Percentiles rank a stretch among this genome's conserved stretches.
Evolutionary conservation across 345 rosid species (phyloP).

Genomic region (Anastatica hierochuntica): DNA sequence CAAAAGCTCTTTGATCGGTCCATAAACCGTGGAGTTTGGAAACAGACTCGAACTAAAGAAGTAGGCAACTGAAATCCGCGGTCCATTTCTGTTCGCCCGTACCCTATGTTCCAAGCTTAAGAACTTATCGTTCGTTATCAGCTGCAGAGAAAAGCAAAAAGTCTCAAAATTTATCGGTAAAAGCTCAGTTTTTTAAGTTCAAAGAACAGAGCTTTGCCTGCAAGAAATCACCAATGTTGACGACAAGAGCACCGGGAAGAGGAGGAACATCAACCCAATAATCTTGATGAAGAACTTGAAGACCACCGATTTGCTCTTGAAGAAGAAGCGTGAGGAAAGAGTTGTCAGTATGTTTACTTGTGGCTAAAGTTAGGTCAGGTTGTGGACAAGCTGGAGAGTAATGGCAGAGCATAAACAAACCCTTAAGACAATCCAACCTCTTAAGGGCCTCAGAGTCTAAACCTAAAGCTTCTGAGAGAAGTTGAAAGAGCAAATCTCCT

Average conservation of each 20-base stretch:
- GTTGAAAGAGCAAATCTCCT: constrained; percentile 24
- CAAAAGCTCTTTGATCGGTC: too few species aligned
- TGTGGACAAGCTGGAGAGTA: constrained; percentile 40
- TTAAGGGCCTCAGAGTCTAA: constrained; percentile 24
- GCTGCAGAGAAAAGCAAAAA: too few species aligned
- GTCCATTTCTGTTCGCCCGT: too few species aligned
- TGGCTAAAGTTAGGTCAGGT: constrained; percentile 35
- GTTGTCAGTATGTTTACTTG: constrained; percentile 25
- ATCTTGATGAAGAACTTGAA: constrained; percentile 33
- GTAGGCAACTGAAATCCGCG: too few species aligned
- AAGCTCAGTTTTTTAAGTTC: too few species aligned
- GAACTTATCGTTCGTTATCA: too few species aligned
- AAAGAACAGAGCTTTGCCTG: constrained; percentile 16
- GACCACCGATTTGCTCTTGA: constrained; percentile 46
- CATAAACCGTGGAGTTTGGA: too few species aligned
- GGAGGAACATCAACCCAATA: constrained; percentile 31
- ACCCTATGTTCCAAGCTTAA: too few species aligned
- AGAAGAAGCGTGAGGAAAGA: constrained; percentile 31
- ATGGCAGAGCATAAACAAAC: constrained; percentile 19
- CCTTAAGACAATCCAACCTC: constrained; percentile 23
- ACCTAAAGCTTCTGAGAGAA: constrained; percentile 40
- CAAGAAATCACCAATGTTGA: constrained; percentile 32
- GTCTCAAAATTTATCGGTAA: too few species aligned
- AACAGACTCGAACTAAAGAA: too few species aligned
- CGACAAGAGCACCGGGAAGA: constrained; percentile 23